A percentile compares a stretch with the other conserved stretches of the same genome.
Evolutionary conservation across 2,329 filamentous ascomycete species (phyloP).

Genomic region (Chrysoporthe deuterocubensis): DNA sequence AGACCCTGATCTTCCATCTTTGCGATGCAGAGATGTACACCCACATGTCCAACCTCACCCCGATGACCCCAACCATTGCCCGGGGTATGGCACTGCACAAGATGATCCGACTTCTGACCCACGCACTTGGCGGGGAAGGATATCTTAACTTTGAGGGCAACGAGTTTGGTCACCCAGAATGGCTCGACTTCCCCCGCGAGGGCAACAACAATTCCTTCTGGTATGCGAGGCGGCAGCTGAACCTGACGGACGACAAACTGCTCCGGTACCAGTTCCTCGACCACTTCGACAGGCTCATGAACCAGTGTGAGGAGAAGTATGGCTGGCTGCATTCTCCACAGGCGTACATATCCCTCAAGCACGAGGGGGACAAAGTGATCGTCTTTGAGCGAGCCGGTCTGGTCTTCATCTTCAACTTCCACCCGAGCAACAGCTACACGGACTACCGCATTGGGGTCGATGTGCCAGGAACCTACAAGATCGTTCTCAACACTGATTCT

Average conservation of each 20-base stretch:
- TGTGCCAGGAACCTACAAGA: constrained; percentile 79
- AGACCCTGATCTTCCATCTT: constrained; percentile 96
- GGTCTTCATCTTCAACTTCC: constrained; percentile 96
- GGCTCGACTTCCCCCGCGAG: constrained; percentile 95
- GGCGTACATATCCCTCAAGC: constrained; percentile 91
- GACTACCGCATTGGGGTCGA: constrained; percentile 95
- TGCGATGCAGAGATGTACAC: constrained; percentile 98
- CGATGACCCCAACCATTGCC: constrained; percentile 86
- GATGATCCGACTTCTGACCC: constrained; percentile 93
- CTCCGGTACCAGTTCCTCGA: constrained; percentile 92
- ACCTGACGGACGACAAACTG: constrained; percentile 82
- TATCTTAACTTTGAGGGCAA: constrained; percentile 99
- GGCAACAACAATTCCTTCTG: constrained; percentile 94
- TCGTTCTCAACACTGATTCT: constrained; percentile 82
- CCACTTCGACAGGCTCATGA: constrained; percentile 92
- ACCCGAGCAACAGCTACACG: constrained; percentile 80
- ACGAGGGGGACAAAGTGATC: constrained; percentile 91
- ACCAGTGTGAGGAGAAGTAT: constrained; percentile 82
- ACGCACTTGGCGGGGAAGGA: constrained; percentile 89
- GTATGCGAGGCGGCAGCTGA: constrained; percentile 92
- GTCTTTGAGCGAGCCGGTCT: constrained; percentile 92
- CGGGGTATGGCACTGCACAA: constrained; percentile 94
- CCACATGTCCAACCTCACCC: constrained; percentile 86
- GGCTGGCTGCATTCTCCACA: constrained; percentile 87
- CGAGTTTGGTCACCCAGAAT: constrained; percentile 97